Conservation (phyloP, 2,329 filamentous ascomycete genomes). For the Myriosclerotinia scirpicola region DNA sequence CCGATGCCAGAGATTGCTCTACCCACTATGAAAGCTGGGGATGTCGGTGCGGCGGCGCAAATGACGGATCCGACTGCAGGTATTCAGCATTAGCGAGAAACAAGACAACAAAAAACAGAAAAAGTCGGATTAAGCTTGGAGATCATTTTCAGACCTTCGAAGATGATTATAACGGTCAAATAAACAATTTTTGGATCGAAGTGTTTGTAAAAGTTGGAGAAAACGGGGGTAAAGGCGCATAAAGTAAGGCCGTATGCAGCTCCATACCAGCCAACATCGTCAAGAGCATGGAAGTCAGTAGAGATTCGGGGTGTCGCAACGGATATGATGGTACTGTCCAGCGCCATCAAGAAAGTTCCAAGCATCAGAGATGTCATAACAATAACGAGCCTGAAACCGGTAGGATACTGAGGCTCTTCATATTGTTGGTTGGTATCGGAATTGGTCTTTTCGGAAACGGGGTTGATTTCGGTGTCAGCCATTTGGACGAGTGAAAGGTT, state of each 20-base stretch:
- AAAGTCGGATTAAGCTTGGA: too few relatives aligned
- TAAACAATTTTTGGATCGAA: not conserved
- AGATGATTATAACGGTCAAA: not conserved
- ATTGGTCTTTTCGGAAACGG: too few relatives aligned
- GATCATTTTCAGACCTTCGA: too few relatives aligned
- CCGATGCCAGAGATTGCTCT: conserved; percentile 63
- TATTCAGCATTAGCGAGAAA: not conserved
- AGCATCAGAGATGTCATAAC: not conserved
- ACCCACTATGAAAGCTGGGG: conserved; percentile 63
- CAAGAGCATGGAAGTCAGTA: conserved; percentile 50
- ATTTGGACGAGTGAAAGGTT: too few relatives aligned
- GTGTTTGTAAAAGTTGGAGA: not conserved
- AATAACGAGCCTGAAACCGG: not conserved
- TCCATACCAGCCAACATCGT: conserved; percentile 48
- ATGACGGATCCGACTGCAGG: conserved; percentile 46
- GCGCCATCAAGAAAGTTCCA: not conserved
- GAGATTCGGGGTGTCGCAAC: conserved; percentile 53
- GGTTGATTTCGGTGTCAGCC: too few relatives aligned
- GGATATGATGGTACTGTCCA: conserved; percentile 13
- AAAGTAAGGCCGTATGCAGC: not conserved
- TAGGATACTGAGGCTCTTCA: not conserved
- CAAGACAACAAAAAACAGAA: too few relatives aligned
- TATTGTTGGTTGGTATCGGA: too few relatives aligned
- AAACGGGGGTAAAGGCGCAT: not conserved
- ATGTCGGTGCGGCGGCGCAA: conserved; percentile 55